Base-by-base conservation (phyloP, 2,329 filamentous ascomycete species). In the Pseudogymnoascus sp. region DNA sequence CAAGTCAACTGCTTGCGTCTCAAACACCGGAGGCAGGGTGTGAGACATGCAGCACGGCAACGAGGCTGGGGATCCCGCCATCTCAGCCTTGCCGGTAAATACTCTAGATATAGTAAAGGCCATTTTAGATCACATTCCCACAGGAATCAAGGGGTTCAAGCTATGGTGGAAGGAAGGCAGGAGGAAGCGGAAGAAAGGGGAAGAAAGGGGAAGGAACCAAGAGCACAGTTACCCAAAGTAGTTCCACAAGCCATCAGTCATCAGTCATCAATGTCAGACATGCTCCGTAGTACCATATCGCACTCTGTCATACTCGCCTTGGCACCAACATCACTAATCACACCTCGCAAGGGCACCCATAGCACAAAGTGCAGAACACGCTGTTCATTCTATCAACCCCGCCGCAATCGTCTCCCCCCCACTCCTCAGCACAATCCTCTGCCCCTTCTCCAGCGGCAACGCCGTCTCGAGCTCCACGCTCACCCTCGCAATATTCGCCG, bases 331-430 rank as follows among this genome's bases (percentile, higher is more conserved):
- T 26, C 37, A 50, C 60, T 33, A 61, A 61, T 44, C 35, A 42
- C 59, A 61, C 14, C 33, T n/a, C 26, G 33, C 61, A 62, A 40
- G 21, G 26, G 21, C 11, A 29, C 29, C 11, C 13, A 26, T 62
- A 72, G 21, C 50, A 19, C 44, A 10, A 21, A 50, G 64, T 65
- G 76, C 77, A 88, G 73, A 56, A 56, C 50, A 56, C 50, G 50
- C 26, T 56, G 50, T 56, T 56, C 50, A 56, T 56, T 96, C 93
- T 69, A 97, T 76, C 67, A 96, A 77, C 1, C 95, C 95, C 38
- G 93, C 92, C 10, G 91, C 95, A 64, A 97, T 83, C 1, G 95
- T 97, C 68, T 88, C 84, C 1, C 95, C 95, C 61, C 86, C 86
- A 67, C 86, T 86, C 65, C 95, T 81, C 61, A 99, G 76, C 29